A percentile compares a stretch with the other conserved stretches of the same genome.
phyloP scores from a whole-genome alignment of 108 stramenopile species.

The Aurantiochytrium sp. region DNA sequence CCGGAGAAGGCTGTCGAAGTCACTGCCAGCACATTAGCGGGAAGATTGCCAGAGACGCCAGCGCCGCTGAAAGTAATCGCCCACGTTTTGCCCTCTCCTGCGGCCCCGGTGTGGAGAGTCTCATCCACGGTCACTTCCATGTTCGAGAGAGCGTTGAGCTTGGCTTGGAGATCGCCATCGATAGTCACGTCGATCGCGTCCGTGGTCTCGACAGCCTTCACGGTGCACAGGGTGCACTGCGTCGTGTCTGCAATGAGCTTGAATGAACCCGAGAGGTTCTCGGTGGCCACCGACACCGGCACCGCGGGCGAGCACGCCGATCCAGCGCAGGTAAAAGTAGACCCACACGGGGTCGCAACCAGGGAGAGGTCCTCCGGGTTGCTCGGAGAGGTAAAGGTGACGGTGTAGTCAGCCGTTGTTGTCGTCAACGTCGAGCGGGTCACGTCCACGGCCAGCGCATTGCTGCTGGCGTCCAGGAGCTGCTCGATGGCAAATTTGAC shows the following conservation, averaged over 20 bases:
- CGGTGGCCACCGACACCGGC: neutral
- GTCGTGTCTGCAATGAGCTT: neutral
- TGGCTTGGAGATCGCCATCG: neutral
- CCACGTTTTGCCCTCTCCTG: slow-evolving; percentile 2
- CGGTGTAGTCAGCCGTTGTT: neutral
- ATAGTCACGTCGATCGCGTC: neutral
- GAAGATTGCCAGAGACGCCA: slow-evolving; percentile 14
- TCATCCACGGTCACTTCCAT: neutral
- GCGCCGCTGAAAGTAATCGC: neutral
- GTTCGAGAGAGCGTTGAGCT: neutral
- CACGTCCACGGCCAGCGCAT: neutral
- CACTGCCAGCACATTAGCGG: neutral
- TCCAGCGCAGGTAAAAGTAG: neutral
- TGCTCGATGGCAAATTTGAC: neutral
- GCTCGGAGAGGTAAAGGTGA: neutral
- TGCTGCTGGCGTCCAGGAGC: neutral
- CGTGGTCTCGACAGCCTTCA: neutral
- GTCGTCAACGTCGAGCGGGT: neutral
- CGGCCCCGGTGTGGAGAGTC: neutral
- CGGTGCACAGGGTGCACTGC: neutral
- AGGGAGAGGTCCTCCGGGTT: neutral
- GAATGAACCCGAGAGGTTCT: neutral
- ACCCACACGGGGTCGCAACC: neutral
- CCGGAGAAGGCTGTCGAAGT: neutral
- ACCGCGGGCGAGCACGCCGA: neutral